Evolutionary conservation across 129 eudicot genomes (phyloP).

Genomic region (Gnaphalium uliginosum): DNA sequence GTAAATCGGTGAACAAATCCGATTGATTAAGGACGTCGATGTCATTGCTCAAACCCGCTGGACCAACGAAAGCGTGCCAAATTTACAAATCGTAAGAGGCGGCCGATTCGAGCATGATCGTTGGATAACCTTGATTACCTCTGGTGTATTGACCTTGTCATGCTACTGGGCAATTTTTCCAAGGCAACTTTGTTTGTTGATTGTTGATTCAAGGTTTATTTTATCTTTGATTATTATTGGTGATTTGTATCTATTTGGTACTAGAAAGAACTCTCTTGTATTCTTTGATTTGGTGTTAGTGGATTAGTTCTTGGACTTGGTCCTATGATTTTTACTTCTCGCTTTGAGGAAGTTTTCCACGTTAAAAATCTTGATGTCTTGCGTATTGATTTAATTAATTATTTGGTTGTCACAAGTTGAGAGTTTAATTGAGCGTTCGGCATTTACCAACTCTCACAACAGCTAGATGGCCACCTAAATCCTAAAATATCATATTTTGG

Average conservation of each 20-base stretch:
- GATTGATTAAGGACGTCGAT: too few species aligned
- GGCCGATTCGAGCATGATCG: too few species aligned
- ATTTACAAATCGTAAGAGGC: too few species aligned
- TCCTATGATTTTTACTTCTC: background rate
- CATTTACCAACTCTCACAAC: too few species aligned
- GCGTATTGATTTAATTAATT: background rate
- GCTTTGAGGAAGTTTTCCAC: background rate
- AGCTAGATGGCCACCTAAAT: conserved; percentile 30
- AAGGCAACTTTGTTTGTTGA: background rate
- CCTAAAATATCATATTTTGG: conserved; percentile 39
- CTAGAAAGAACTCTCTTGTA: background rate
- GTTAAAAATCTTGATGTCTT: background rate
- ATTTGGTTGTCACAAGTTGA: background rate
- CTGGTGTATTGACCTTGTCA: too few species aligned
- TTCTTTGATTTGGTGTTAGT: background rate
- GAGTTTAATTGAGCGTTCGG: background rate
- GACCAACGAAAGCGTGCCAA: too few species aligned
- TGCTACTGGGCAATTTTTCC: too few species aligned
- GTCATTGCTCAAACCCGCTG: too few species aligned
- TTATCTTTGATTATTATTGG: too few species aligned
- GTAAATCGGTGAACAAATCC: too few species aligned
- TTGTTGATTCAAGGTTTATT: background rate
- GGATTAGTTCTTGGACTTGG: background rate
- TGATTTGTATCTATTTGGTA: background rate
- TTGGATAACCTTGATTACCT: too few species aligned